phyloP scores from a whole-genome alignment of 2,329 filamentous ascomycete species.

The Penicillium paneum region DNA sequence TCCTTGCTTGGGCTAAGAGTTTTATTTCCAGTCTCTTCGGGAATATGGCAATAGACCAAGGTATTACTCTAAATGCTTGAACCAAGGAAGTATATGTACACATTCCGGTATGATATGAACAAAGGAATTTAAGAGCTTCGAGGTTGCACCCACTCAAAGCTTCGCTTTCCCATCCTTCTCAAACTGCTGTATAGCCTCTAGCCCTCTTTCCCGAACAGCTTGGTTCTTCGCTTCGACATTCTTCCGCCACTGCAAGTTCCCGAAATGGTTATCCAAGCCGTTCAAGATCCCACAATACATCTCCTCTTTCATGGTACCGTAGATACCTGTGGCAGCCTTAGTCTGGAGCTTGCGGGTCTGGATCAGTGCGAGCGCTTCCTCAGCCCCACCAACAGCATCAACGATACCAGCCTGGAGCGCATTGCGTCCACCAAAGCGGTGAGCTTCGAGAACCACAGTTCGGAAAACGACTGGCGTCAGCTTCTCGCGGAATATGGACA shows the following conservation, averaged over 20 bases:
- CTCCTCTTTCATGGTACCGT: slow-evolving; percentile 69
- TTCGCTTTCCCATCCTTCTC: slow-evolving; percentile 42
- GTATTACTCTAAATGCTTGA: neutral
- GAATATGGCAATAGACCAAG: neutral
- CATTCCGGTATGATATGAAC: neutral
- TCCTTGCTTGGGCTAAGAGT: too few species aligned
- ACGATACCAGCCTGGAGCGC: slow-evolving; percentile 66
- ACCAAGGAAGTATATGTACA: neutral
- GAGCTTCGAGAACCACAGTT: slow-evolving; percentile 68
- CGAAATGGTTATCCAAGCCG: slow-evolving; percentile 53
- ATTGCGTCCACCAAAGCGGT: slow-evolving; percentile 61
- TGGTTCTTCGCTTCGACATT: slow-evolving; percentile 52
- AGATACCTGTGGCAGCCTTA: slow-evolving; percentile 65
- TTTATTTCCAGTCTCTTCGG: too few species aligned
- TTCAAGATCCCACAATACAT: slow-evolving; percentile 67
- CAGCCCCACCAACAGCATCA: slow-evolving; percentile 63
- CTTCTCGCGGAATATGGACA: slow-evolving; percentile 70
- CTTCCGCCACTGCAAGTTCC: slow-evolving; percentile 43
- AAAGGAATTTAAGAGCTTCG: neutral
- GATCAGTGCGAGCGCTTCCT: slow-evolving; percentile 62
- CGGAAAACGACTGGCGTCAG: slow-evolving; percentile 56
- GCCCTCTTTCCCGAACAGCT: slow-evolving; percentile 40
- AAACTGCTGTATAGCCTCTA: slow-evolving; percentile 52
- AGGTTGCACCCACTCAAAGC: slow-evolving; percentile 21
- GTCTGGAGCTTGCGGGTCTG: slow-evolving; percentile 56